Conservation (phyloP, 2,329 filamentous ascomycete genomes). For the Sclerotinia minor region DNA sequence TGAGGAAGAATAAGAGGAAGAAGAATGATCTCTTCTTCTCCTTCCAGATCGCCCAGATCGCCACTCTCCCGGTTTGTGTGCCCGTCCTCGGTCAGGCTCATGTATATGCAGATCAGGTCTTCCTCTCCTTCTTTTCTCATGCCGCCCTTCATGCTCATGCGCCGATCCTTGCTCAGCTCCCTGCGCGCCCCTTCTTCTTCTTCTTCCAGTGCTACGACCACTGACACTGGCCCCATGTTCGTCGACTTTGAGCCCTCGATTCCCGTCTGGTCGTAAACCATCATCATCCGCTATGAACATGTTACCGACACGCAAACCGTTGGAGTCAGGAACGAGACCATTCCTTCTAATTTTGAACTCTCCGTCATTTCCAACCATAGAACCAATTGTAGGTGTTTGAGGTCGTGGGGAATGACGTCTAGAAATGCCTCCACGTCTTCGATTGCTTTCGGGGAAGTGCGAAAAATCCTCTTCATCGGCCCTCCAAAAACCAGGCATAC, state of each 20-base stretch:
- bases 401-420: not conserved
- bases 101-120: too few relatives aligned
- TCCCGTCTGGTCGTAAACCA: slow-evolving; percentile 43
- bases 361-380: slow-evolving; percentile 26
- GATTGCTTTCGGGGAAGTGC: not conserved
- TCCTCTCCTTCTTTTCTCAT: slow-evolving; percentile 25
- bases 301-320: slow-evolving; percentile 35
- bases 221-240: slow-evolving; percentile 32
- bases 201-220: slow-evolving; percentile 29
- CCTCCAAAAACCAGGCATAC: slow-evolving; percentile 49
- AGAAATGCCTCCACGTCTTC: slow-evolving; percentile 8
- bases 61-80: slow-evolving; percentile 5
- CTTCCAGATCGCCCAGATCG: slow-evolving; percentile 20
- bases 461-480: slow-evolving; percentile 38
- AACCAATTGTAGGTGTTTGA: slow-evolving; percentile 25
- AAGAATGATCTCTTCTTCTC: slow-evolving; percentile 28
- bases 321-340: slow-evolving; percentile 34
- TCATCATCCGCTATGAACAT: slow-evolving; percentile 44
- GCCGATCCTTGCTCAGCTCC: slow-evolving; percentile 15
- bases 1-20: slow-evolving; percentile 36
- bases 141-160: slow-evolving; percentile 1
- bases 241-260: slow-evolving; percentile 33
- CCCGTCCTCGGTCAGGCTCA: not conserved
- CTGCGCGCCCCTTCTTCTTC: slow-evolving; percentile 4
- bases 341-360: slow-evolving; percentile 26